Percentiles rank a stretch among this genome's conserved stretches.
phyloP scores from a whole-genome alignment of 2,329 filamentous ascomycete genomes.

The Colletotrichum noveboracense region DNA sequence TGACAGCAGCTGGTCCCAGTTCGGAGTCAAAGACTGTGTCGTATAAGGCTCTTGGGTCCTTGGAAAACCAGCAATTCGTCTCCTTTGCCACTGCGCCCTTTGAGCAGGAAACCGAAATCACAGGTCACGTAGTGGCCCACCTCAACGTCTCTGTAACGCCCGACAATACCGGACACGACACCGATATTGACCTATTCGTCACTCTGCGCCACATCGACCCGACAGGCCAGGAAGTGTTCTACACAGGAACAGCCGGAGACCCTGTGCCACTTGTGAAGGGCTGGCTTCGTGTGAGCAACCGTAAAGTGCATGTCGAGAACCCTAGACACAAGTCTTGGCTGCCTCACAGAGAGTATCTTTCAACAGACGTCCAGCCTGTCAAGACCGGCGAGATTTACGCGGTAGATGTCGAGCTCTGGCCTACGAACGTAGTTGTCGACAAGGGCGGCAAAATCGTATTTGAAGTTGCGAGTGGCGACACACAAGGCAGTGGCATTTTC shows the following conservation, averaged over 20 bases:
- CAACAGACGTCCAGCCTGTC: constrained; percentile 60
- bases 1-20: constrained; percentile 38
- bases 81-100: constrained; percentile 65
- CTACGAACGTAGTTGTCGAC: constrained; percentile 60
- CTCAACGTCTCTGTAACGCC: constrained; percentile 68
- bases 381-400: constrained; percentile 59
- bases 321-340: constrained; percentile 58
- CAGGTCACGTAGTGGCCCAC: constrained; percentile 69
- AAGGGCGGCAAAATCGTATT: constrained; percentile 58
- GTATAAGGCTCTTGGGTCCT: constrained; percentile 64
- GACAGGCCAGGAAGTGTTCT: constrained; percentile 61
- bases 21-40: constrained; percentile 40
- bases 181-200: constrained; percentile 68
- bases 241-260: constrained; percentile 70
- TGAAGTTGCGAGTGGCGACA: constrained; percentile 62
- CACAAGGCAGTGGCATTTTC: constrained; percentile 64
- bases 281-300: constrained; percentile 64
- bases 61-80: constrained; percentile 58
- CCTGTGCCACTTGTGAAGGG: constrained; percentile 67
- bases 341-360: constrained; percentile 63
- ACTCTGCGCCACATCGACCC: constrained; percentile 65
- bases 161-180: constrained; percentile 44
- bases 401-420: constrained; percentile 70
- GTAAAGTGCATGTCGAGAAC: constrained; percentile 57
- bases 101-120: constrained; percentile 70